Conservation (phyloP, 495 filamentous ascomycete genomes). For the Aspergillus wentii region DNA sequence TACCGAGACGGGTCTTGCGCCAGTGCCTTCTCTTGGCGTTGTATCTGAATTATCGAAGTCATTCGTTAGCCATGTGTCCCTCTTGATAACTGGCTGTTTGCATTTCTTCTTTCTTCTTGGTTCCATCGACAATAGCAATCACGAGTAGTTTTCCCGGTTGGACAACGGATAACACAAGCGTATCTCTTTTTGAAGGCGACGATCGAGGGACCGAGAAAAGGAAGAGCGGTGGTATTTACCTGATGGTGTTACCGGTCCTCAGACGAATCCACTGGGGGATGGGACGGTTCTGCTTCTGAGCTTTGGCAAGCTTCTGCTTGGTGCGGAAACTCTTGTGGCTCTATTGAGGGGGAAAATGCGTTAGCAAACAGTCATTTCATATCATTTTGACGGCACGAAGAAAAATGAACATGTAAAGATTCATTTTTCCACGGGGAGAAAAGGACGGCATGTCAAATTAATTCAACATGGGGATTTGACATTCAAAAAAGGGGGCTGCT, state of each 20-base stretch:
- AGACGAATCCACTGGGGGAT: slow-evolving; percentile 99
- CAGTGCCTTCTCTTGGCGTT: slow-evolving; percentile 99
- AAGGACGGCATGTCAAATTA: not conserved
- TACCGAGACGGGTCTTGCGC: slow-evolving; percentile 99
- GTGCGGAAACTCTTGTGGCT: slow-evolving; percentile 98
- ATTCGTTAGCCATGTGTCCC: slow-evolving; percentile 15
- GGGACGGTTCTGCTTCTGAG: slow-evolving; percentile 98
- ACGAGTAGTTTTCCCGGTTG: too few species aligned
- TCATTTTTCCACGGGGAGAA: too few species aligned
- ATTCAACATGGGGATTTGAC: not conserved
- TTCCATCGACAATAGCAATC: too few species aligned
- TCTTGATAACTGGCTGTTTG: slow-evolving; percentile 6
- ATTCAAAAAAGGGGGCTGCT: slow-evolving; percentile 31
- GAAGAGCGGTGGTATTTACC: slow-evolving; percentile 74
- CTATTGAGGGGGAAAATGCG: slow-evolving; percentile 41
- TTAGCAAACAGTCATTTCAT: slow-evolving; percentile 13
- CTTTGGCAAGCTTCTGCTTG: slow-evolving; percentile 99
- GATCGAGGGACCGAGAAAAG: too few species aligned
- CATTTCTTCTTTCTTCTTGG: slow-evolving; percentile 1
- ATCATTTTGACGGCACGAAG: too few species aligned
- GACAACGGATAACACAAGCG: too few species aligned
- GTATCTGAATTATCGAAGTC: slow-evolving; percentile 58
- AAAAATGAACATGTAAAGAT: too few species aligned
- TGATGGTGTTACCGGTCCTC: slow-evolving; percentile 96
- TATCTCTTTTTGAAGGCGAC: too few species aligned